Evolutionary conservation across 2,329 filamentous ascomycete genomes (phyloP), one percentile per base, ranked within the genome.

Genomic region (Amauroascus niger): DNA sequence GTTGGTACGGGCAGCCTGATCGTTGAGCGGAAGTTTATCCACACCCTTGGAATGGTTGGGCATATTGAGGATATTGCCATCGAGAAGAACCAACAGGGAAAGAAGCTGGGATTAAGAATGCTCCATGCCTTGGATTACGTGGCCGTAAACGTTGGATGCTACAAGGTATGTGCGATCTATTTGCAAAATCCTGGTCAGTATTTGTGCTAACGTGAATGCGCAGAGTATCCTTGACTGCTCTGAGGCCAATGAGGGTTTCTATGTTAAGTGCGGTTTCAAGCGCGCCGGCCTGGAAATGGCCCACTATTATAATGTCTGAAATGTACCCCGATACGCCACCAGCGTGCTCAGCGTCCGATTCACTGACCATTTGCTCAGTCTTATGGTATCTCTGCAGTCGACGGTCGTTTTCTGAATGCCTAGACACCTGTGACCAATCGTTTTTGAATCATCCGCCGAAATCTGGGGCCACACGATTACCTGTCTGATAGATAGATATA

Each of bases 51-150:
- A 5, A 60, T 69, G 61, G 91, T 96, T 24, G 93, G 91, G 11
- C 93, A 97, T 72, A 96, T 97, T 71, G 93, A 97, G 71, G 93
- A 98, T 68, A 96, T 98, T 68, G 90, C 91, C 16, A 90, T 98
- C 35, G 83, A 87, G 60, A 89, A 90, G 73, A 87, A 94, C 64
- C 89, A 97, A 74, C 93, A 97, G 72, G 93, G 93, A 62, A 96
- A 97, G 81, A 96, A 95, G 74, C 78, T 97, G 41, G 93, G 93
- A 3, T 75, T 96, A 65, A 81, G 88, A 61, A 85, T 97, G 61
- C 97, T 97, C 64, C 88, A 97, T 74, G 89, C 91, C 6, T 79
- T 98, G 66, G 90, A 97, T 71, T 86, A 79, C 67, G 83, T 97
- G 56, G 89, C 90, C 53, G 82, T 88, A 67, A 81, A 88, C 67